These are phyloP conservation scores for Lecanosticta acicola DNA, from an alignment of 2,329 filamentous ascomycete genomes.

Conservation along the genomic window DNA sequence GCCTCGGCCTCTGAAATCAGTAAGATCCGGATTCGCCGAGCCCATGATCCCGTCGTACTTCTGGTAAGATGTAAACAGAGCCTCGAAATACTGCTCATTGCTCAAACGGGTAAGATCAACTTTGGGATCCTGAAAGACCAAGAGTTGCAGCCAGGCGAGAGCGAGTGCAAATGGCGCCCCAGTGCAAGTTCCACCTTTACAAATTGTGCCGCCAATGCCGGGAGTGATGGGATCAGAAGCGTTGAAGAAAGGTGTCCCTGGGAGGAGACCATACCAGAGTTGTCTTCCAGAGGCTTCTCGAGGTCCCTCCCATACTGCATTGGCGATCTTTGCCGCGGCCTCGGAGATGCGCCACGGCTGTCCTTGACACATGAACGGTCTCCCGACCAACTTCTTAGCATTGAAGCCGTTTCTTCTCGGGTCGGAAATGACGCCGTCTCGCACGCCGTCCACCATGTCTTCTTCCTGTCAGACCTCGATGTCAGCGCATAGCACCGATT, in stretches of 20 bases:
- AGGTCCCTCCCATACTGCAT: conserved; percentile 31
- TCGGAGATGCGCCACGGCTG: conserved; percentile 18
- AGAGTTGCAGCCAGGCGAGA: background rate
- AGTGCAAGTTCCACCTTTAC: background rate
- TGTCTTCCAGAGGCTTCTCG: conserved; percentile 15
- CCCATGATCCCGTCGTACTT: conserved; percentile 33
- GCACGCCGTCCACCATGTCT: conserved; percentile 30
- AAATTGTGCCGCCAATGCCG: background rate
- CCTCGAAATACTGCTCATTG: conserved; percentile 1
- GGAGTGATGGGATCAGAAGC: background rate
- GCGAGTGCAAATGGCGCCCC: background rate
- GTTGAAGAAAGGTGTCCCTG: background rate
- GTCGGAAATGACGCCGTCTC: conserved; percentile 26
- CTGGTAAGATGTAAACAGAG: conserved; percentile 7
- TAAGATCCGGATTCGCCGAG: conserved; percentile 34
- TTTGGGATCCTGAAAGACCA: conserved; percentile 1
- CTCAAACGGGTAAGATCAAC: conserved; percentile 1
- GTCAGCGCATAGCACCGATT: background rate
- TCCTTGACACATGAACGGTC: conserved; percentile 30
- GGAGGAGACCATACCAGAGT: conserved; percentile 28
- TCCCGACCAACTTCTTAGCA: conserved; percentile 31
- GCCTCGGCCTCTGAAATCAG: conserved; percentile 31
- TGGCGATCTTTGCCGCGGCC: conserved; percentile 25
- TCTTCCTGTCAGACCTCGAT: conserved; percentile 15
- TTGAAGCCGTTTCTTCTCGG: conserved; percentile 20